Conservation (phyloP, 768 basidiomycete species). For the Inosperma sp. region DNA sequence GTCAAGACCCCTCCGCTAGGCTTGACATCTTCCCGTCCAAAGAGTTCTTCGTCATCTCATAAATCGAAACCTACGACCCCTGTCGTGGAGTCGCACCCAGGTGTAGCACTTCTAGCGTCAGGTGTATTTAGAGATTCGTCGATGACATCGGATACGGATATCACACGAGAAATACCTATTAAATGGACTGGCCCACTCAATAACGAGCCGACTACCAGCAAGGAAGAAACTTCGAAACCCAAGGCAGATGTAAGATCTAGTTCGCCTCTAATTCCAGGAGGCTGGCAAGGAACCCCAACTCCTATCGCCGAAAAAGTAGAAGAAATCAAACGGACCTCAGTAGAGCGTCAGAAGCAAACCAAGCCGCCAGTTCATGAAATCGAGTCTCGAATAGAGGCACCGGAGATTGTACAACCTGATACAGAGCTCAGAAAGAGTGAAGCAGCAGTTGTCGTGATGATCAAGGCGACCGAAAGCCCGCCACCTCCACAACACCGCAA, state of each 20-base stretch:
- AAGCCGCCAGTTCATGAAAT: conserved; percentile 45
- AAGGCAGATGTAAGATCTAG: conserved; percentile 17
- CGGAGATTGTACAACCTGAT: conserved; percentile 45
- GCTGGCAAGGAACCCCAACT: conserved; percentile 42
- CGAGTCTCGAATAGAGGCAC: conserved; percentile 46
- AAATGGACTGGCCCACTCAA: conserved; percentile 51
- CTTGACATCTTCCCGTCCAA: conserved; percentile 22
- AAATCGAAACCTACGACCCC: conserved; percentile 1
- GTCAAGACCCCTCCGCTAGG: conserved; percentile 41
- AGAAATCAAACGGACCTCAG: conserved; percentile 10
- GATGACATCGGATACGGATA: conserved; percentile 46
- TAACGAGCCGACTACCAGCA: conserved; percentile 16
- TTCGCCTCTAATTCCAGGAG: conserved; percentile 46
- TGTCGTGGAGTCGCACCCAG: conserved; percentile 7
- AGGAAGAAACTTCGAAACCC: conserved; percentile 13
- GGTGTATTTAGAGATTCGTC: conserved; percentile 65
- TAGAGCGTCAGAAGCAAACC: conserved; percentile 22
- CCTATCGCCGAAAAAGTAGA: conserved; percentile 48
- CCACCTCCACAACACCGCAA: conserved; percentile 17
- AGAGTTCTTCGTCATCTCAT: conserved; percentile 12
- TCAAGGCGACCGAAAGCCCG: conserved; percentile 36
- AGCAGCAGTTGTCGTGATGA: conserved; percentile 53
- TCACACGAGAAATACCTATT: conserved; percentile 50
- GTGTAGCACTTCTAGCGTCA: conserved; percentile 46
- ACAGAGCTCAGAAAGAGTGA: conserved; percentile 55